Evolutionary conservation across 140 eudicot species (phyloP).

Genomic region (Oenanthe javanica): DNA sequence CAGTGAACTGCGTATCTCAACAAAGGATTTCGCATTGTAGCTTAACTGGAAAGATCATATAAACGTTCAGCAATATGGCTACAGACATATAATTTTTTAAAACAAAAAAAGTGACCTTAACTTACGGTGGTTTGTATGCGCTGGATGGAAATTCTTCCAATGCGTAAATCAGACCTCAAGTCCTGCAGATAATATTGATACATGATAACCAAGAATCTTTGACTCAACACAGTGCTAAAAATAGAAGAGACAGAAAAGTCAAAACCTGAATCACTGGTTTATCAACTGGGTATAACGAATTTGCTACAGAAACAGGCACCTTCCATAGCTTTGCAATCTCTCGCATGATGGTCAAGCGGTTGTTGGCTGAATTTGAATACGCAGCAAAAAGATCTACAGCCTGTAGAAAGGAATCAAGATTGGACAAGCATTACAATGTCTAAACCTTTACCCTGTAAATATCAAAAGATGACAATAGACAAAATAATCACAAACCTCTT

Average conservation of each 20-base stretch:
- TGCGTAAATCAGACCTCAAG: slow-evolving; percentile 35
- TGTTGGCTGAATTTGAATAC: slow-evolving; percentile 57
- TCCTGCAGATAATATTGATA: slow-evolving; percentile 34
- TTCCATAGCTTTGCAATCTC: slow-evolving; percentile 70
- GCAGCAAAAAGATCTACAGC: slow-evolving; percentile 91
- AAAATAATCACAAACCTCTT: slow-evolving; percentile 43
- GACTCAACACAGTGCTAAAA: not conserved
- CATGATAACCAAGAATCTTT: slow-evolving; percentile 4
- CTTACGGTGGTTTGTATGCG: slow-evolving; percentile 34
- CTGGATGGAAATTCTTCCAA: slow-evolving; percentile 56
- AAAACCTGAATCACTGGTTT: slow-evolving; percentile 74
- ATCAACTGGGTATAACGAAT: slow-evolving; percentile 46
- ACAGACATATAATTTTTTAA: not conserved
- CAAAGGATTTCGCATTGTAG: slow-evolving; percentile 50
- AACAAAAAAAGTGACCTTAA: slow-evolving; percentile 11
- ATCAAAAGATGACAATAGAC: not conserved
- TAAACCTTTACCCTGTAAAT: not conserved
- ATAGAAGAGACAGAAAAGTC: not conserved
- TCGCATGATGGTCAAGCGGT: slow-evolving; percentile 46
- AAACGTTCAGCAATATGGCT: slow-evolving; percentile 11
- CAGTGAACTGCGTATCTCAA: slow-evolving; percentile 63
- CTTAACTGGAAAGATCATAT: slow-evolving; percentile 20
- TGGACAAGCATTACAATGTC: not conserved
- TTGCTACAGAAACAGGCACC: slow-evolving; percentile 33
- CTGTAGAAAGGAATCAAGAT: slow-evolving; percentile 28